These are phyloP conservation scores for Spathaspora sp. DNA, from an alignment of 805 yeast genomes.

Conservation along the genomic window DNA sequence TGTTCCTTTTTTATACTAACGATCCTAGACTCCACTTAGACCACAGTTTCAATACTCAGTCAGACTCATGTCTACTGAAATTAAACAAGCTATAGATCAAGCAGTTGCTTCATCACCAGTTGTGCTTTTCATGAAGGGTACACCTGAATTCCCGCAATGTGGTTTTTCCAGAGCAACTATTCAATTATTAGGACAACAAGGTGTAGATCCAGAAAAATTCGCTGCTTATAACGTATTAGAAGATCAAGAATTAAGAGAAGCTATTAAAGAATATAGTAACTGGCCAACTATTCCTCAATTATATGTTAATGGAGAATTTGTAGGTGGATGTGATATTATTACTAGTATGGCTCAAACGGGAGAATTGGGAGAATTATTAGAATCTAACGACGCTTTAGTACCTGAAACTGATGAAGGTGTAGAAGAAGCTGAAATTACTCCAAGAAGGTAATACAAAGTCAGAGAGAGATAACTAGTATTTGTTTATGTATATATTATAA, in stretches of 20 bases:
- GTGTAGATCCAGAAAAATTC: conserved; percentile 93
- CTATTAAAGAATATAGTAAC: conserved; percentile 89
- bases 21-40: background rate
- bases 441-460: conserved; percentile 9
- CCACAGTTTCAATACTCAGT: background rate
- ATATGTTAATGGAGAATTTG: conserved; percentile 83
- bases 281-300: conserved; percentile 99
- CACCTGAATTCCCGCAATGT: conserved; percentile 96
- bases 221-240: conserved; percentile 97
- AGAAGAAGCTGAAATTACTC: conserved; percentile 30
- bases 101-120: conserved; percentile 91
- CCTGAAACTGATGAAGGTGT: conserved; percentile 63
- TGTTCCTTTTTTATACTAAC: background rate
- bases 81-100: conserved; percentile 75
- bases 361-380: conserved; percentile 83
- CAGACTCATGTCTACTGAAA: conserved; percentile 70
- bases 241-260: conserved; percentile 90
- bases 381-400: conserved; percentile 70
- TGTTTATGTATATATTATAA: background rate
- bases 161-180: conserved; percentile 96
- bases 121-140: conserved; percentile 96
- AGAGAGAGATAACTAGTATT: background rate
- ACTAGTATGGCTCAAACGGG: conserved; percentile 89
- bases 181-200: conserved; percentile 90
- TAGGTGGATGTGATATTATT: conserved; percentile 96